Base-by-base conservation (phyloP, 805 yeast species). In the Maudiozyma serrabonitensis region DNA sequence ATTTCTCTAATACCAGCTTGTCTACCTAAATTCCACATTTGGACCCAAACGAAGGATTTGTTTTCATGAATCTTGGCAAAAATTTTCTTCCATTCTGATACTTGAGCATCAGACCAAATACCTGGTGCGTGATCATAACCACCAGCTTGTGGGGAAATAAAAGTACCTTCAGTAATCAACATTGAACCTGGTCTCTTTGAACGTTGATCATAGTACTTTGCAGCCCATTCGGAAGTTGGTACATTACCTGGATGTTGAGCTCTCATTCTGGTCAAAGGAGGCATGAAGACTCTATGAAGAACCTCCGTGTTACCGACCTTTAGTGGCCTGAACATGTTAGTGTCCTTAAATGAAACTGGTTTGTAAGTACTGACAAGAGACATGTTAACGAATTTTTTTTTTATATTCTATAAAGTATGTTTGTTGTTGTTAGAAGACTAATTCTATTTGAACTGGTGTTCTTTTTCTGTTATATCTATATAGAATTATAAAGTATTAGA, bases 151-250 rank as follows among this genome's bases (percentile, higher is more conserved):
- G 63, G 57, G 8, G 79, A 64, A 15, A 73, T 70, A 52, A 69
- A 70, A 0, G 82, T 73, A 3, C 79, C 86, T 58, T 82, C 87
- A 5, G 82, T 65, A 53, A 79, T 73, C 37, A 81, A 54, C 50
- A 82, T 62, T n/a, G 84, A 74, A 9, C 87, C 87, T n/a, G 76
- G 75, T 46, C 64, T 63, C 42, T 64, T 57, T 0, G 86, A 72
- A 53, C 85, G 69, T 54, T 78, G 76, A 16, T 59, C 69, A 57
- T 82, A 82, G 62, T 81, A 79, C 50, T 72, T 66, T 15, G 63
- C 56, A 52, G 71, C 66, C 44, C 75, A 68, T 34, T 74, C 76
- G 28, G 43, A 51, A 13, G 76, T 69, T 13, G 78, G 71, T 19
- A 65, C 62, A 55, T 64, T 64, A 18, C 69, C 72, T 2, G 62